phyloP scores from a whole-genome alignment of 805 yeast species.

The Tetrapisispora namnaoensis region DNA sequence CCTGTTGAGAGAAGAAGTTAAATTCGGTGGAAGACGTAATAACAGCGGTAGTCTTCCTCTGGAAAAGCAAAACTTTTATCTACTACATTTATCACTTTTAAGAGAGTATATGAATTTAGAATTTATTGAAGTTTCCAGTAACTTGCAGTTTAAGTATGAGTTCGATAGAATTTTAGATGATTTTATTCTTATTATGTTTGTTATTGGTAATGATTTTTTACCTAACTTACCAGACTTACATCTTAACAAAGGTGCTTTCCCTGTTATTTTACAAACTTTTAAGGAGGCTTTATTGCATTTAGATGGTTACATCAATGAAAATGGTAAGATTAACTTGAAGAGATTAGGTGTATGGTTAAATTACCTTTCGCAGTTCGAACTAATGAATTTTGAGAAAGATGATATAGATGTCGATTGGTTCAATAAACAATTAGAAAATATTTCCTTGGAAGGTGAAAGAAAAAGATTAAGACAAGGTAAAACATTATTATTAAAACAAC shows the following conservation, averaged over 20 bases:
- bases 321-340: constrained; percentile 68
- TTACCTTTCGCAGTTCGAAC: constrained; percentile 67
- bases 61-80: constrained; percentile 68
- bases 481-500: constrained; percentile 55
- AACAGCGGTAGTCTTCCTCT: constrained; percentile 37
- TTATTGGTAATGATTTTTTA: constrained; percentile 95
- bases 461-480: constrained; percentile 59
- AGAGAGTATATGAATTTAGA: constrained; percentile 89
- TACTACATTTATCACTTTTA: constrained; percentile 76
- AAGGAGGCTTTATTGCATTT: constrained; percentile 62
- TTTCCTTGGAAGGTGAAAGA: constrained; percentile 62
- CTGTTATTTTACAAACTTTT: constrained; percentile 81
- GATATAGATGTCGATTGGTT: constrained; percentile 88
- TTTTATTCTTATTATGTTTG: constrained; percentile 82
- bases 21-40: constrained; percentile 51
- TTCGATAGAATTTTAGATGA: constrained; percentile 90
- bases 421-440: constrained; percentile 66
- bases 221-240: constrained; percentile 93
- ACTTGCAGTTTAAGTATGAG: constrained; percentile 55
- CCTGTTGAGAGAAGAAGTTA: constrained; percentile 88
- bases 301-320: constrained; percentile 79
- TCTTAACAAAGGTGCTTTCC: constrained; percentile 92
- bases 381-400: constrained; percentile 74
- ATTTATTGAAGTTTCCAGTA: constrained; percentile 58
- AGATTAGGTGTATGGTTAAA: constrained; percentile 70